Percentiles rank a stretch among this genome's conserved stretches.
Evolutionary conservation across 1,284 basidiomycete species (phyloP).

Genomic region (Phellinidium pouzarii): DNA sequence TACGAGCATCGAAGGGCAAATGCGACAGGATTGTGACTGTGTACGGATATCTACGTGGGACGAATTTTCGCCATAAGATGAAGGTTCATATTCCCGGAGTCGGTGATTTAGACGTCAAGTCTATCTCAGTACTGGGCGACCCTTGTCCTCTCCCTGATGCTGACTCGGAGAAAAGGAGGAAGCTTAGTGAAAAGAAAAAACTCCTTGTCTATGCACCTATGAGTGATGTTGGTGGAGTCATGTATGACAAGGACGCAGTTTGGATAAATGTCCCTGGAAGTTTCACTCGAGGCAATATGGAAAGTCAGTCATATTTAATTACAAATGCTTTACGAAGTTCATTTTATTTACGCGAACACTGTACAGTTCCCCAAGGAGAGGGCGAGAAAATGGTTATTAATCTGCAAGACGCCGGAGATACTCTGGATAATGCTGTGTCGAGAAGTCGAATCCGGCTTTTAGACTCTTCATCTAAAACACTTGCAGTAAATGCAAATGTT

Average conservation of each 20-base stretch:
- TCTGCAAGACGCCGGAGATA: constrained; percentile 80
- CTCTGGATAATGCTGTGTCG: constrained; percentile 80
- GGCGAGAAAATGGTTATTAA: constrained; percentile 98
- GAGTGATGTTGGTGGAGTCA: constrained; percentile 95
- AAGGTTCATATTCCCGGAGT: constrained; percentile 95
- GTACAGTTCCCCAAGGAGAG: constrained; percentile 52
- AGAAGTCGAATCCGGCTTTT: constrained; percentile 84
- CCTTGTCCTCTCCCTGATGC: constrained; percentile 92
- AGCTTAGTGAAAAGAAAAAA: constrained; percentile 93
- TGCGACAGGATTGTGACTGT: constrained; percentile 87
- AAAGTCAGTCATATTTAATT: constrained; percentile 36
- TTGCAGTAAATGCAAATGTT: constrained; percentile 1
- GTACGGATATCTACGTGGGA: constrained; percentile 93
- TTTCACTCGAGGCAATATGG: constrained; percentile 69
- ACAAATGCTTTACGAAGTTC: constrained; percentile 16
- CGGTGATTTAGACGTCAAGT: constrained; percentile 77
- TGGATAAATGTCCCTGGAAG: constrained; percentile 97
- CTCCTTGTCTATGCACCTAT: constrained; percentile 93
- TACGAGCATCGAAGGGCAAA: constrained; percentile 76
- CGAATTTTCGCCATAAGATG: constrained; percentile 76
- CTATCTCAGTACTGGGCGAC: constrained; percentile 75
- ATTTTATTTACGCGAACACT: constrained; percentile 40
- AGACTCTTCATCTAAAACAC: constrained; percentile 48
- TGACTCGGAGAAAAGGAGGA: constrained; percentile 88
- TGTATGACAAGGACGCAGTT: constrained; percentile 98